These are phyloP conservation scores for Brassica carinata DNA, from an alignment of 345 rosid species.

Conservation along the genomic window DNA sequence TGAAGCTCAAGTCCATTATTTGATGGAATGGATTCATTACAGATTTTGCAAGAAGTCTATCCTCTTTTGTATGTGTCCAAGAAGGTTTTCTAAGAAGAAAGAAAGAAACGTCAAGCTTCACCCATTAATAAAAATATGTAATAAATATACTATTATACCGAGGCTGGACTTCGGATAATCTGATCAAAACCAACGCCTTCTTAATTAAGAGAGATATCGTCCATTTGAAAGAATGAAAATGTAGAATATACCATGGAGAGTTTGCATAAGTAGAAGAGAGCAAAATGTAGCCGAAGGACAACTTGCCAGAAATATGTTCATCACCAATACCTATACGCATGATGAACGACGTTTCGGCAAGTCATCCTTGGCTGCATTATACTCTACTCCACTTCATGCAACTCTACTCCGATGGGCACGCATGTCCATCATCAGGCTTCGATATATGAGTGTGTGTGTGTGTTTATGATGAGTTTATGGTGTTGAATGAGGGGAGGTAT, in stretches of 20 bases:
- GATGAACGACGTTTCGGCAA: conserved; percentile 43
- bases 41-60: neutral
- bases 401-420: conserved; percentile 32
- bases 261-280: conserved; percentile 57
- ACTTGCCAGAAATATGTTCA: conserved; percentile 45
- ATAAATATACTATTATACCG: conserved; percentile 6
- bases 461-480: conserved; percentile 26
- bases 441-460: neutral
- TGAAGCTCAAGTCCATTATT: neutral
- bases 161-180: neutral
- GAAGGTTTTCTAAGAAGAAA: neutral
- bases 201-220: neutral
- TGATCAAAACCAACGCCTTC: neutral
- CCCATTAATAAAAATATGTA: neutral
- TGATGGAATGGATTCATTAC: neutral
- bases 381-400: conserved; percentile 49
- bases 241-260: conserved; percentile 22
- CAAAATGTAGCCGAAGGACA: conserved; percentile 54
- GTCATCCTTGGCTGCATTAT: conserved; percentile 69
- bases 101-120: neutral
- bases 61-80: neutral
- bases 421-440: neutral
- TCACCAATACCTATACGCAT: neutral
- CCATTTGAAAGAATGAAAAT: neutral
- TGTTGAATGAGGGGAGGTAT: conserved; percentile 23